A percentile compares a stretch with the other conserved stretches of the same genome.
Evolutionary conservation across 768 basidiomycete species (phyloP).

Genomic region (Chlorophyllum brunneum): DNA sequence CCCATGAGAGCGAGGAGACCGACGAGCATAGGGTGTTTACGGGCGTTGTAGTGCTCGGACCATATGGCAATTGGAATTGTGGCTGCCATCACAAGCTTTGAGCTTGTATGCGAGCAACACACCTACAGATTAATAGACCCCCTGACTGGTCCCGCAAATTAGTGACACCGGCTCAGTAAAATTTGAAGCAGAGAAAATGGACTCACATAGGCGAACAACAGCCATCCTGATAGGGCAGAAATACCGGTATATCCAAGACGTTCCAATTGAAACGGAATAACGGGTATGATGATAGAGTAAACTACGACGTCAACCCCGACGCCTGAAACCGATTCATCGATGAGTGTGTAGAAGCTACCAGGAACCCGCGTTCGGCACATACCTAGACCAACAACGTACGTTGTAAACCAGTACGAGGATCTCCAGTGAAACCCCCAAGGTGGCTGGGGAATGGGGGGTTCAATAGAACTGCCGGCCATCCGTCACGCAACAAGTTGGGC

Average conservation of each 20-base stretch:
- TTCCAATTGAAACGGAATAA: constrained; percentile 61
- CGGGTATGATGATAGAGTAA: constrained; percentile 60
- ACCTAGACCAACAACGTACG: constrained; percentile 50
- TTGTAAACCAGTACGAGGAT: constrained; percentile 54
- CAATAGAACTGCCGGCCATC: too few relatives aligned
- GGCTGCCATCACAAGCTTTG: constrained; percentile 26
- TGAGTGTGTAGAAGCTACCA: background rate
- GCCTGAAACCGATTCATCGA: constrained; percentile 22
- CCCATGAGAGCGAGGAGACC: constrained; percentile 48
- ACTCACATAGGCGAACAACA: constrained; percentile 56
- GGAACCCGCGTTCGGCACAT: constrained; percentile 10
- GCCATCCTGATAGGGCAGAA: constrained; percentile 54
- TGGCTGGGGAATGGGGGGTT: background rate
- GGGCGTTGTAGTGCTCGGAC: constrained; percentile 45
- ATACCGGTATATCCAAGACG: constrained; percentile 39
- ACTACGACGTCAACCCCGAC: constrained; percentile 51
- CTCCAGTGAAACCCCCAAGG: constrained; percentile 54
- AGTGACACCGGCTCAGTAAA: background rate
- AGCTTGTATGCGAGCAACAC: background rate
- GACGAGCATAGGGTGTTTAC: constrained; percentile 44
- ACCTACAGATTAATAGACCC: constrained; percentile 52
- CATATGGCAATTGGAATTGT: constrained; percentile 56
- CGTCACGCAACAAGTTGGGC: too few relatives aligned
- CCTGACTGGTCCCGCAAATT: constrained; percentile 36
- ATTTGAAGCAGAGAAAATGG: background rate